phyloP scores from a whole-genome alignment of 768 basidiomycete species.

The Mycena haematopus region DNA sequence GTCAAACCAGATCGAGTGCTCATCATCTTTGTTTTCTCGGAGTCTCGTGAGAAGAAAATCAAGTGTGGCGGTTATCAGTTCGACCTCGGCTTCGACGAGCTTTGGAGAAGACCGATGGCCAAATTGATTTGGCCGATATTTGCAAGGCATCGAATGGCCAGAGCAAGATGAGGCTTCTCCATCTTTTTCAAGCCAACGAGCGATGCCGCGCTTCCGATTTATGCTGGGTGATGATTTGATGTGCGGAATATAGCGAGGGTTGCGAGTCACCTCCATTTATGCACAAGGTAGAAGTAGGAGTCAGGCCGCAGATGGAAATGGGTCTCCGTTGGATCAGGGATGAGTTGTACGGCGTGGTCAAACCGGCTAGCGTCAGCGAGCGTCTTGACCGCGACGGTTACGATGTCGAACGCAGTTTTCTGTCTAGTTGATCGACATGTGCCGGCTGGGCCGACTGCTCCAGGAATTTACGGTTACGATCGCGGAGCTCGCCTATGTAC shows the following conservation, averaged over 20 bases:
- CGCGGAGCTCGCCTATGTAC: constrained; percentile 48
- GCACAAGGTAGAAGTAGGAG: constrained; percentile 45
- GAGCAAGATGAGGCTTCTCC: background rate
- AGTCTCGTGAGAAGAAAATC: constrained; percentile 14
- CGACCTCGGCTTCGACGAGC: constrained; percentile 1
- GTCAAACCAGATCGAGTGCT: constrained; percentile 1
- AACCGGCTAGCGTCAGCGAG: constrained; percentile 46
- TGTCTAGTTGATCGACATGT: constrained; percentile 20
- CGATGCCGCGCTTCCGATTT: constrained; percentile 9
- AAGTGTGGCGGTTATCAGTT: background rate
- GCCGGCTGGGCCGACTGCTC: constrained; percentile 7
- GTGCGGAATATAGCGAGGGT: constrained; percentile 20
- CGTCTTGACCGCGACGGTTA: constrained; percentile 48
- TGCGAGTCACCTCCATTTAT: constrained; percentile 29
- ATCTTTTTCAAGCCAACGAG: constrained; percentile 8
- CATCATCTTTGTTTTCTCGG: background rate
- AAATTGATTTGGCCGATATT: constrained; percentile 8
- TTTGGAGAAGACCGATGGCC: constrained; percentile 20
- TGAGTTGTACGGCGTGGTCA: constrained; percentile 50
- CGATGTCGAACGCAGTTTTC: constrained; percentile 19
- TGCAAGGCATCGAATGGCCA: constrained; percentile 23
- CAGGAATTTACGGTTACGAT: constrained; percentile 33
- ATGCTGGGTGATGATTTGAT: constrained; percentile 18
- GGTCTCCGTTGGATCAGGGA: constrained; percentile 43
- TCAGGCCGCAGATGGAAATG: constrained; percentile 40